Conservation (phyloP, 2,329 filamentous ascomycete genomes). For the Fusarium mexicanum region DNA sequence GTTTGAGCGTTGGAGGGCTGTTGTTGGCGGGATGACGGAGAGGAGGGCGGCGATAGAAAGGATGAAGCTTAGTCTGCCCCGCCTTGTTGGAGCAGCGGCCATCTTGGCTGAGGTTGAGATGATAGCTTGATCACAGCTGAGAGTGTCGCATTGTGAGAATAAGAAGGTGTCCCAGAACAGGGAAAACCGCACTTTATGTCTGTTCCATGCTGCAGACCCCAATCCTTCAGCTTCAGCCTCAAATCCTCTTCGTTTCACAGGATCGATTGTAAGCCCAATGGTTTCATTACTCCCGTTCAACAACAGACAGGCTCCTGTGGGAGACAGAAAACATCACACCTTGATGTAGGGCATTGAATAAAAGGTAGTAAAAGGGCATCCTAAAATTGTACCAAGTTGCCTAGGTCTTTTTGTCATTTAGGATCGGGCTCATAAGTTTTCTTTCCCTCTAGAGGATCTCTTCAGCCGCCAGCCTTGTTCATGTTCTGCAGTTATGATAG, state of each 20-base stretch:
- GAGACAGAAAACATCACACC: background rate
- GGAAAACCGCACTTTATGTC: background rate
- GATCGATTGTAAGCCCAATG: background rate
- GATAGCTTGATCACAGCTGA: background rate
- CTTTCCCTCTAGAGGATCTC: background rate
- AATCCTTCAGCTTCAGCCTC: background rate
- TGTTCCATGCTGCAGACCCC: background rate
- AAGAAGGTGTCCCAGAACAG: too few relatives aligned
- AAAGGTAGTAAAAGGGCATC: accelerated
- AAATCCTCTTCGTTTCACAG: background rate
- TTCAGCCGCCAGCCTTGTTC: background rate
- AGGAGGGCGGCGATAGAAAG: background rate
- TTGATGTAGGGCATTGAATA: accelerated
- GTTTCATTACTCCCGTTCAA: background rate
- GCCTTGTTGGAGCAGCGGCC: background rate
- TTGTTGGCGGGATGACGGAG: background rate
- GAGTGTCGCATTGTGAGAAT: background rate
- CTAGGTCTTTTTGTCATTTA: background rate
- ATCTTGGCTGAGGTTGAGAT: background rate
- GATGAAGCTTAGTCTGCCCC: background rate
- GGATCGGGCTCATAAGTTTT: background rate
- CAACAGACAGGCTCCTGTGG: accelerated
- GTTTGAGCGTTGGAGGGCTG: slow-evolving; percentile 13
- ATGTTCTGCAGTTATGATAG: background rate
- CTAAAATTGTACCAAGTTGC: background rate